Percentiles rank a stretch among this genome's conserved stretches.
Conservation (phyloP, 2,329 filamentous ascomycete species). For the Rhytidhysteron rufulum region DNA sequence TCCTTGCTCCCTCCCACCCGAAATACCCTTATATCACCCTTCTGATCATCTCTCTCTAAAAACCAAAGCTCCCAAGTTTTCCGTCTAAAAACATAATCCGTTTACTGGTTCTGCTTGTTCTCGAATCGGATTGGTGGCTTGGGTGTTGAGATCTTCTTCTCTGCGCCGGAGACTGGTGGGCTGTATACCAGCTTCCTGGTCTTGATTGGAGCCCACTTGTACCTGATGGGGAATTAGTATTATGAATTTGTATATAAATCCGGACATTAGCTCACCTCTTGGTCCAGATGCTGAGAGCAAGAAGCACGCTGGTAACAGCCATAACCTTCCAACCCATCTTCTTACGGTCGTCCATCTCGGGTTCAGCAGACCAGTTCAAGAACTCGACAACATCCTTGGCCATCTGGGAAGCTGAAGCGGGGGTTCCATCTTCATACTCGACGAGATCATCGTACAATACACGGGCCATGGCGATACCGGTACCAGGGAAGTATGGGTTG, state of each 20-base stretch:
- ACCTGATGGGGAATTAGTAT: too few species aligned
- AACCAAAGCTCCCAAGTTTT: neutral
- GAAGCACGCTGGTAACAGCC: slow-evolving; percentile 71
- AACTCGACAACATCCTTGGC: slow-evolving; percentile 99
- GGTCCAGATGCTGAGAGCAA: slow-evolving; percentile 89
- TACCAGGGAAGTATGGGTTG: slow-evolving; percentile 99
- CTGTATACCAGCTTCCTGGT: slow-evolving; percentile 89
- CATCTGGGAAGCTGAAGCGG: slow-evolving; percentile 96
- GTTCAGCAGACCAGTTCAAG: slow-evolving; percentile 98
- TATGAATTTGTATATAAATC: too few species aligned
- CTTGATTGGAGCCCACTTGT: slow-evolving; percentile 98
- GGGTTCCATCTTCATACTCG: slow-evolving; percentile 95
- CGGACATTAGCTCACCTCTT: slow-evolving; percentile 70
- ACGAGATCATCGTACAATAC: slow-evolving; percentile 96
- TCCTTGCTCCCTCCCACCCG: too few species aligned
- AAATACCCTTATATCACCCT: too few species aligned
- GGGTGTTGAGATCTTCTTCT: neutral
- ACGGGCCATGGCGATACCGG: slow-evolving; percentile 97
- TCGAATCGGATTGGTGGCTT: neutral
- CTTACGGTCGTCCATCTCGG: slow-evolving; percentile 99
- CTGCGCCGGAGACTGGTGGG: slow-evolving; percentile 54
- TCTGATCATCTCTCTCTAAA: neutral
- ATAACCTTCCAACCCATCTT: slow-evolving; percentile 99
- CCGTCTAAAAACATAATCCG: neutral
- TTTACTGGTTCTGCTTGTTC: neutral